Conservation (phyloP, 345 rosid species). For the Eucalyptus caleyi region DNA sequence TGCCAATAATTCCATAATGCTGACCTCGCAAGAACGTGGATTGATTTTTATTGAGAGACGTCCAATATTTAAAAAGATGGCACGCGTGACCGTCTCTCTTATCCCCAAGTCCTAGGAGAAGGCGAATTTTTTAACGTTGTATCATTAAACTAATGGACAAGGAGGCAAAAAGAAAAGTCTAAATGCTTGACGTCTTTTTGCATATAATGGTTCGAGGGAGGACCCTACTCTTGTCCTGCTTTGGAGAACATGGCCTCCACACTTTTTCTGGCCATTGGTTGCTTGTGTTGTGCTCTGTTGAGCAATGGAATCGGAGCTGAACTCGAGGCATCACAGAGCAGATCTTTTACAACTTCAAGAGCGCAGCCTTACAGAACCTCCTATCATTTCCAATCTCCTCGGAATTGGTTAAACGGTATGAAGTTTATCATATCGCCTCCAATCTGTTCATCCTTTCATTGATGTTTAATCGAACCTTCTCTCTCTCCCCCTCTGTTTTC, state of each 20-base stretch:
- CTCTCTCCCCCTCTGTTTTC: not conserved
- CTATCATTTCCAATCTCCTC: conserved; percentile 38
- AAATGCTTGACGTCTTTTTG: not conserved
- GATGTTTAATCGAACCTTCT: not conserved
- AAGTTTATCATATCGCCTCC: not conserved
- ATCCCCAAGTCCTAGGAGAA: not conserved
- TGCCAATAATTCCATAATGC: not conserved
- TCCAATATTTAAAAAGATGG: not conserved
- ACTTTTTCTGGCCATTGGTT: not conserved
- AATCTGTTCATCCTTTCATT: not conserved
- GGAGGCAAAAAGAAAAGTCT: not conserved
- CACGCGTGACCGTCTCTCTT: not conserved
- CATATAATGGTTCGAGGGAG: not conserved
- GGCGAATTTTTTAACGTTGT: not conserved
- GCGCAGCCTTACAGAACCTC: conserved; percentile 15
- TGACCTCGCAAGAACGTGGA: not conserved
- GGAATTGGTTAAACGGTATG: conserved; percentile 43
- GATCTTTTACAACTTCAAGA: not conserved
- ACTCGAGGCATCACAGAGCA: not conserved
- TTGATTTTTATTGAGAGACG: not conserved
- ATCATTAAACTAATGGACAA: not conserved
- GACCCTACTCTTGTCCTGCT: not conserved
- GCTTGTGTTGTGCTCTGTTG: not conserved
- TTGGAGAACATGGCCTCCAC: not conserved
- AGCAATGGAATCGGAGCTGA: not conserved